A percentile compares a stretch with the other conserved stretches of the same genome.
Conservation (phyloP, 2,329 filamentous ascomycete species). For the Aspergillus sp. region DNA sequence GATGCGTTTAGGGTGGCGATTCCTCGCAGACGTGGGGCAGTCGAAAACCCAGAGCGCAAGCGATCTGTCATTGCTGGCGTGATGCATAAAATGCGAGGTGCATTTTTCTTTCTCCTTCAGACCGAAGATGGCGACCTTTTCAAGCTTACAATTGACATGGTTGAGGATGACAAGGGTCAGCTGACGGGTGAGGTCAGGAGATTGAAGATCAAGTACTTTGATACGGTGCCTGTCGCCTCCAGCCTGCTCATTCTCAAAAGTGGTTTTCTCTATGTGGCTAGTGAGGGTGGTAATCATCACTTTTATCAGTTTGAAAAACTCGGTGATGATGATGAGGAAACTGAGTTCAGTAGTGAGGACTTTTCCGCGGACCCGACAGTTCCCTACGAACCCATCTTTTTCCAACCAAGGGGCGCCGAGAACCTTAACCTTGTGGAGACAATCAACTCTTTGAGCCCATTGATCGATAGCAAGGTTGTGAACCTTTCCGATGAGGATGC, state of each 20-base stretch:
- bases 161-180: slow-evolving; percentile 75
- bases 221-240: slow-evolving; percentile 87
- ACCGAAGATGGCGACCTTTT: slow-evolving; percentile 98
- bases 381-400: slow-evolving; percentile 78
- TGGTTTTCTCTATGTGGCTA: slow-evolving; percentile 90
- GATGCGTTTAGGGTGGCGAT: slow-evolving; percentile 87
- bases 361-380: slow-evolving; percentile 76
- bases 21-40: slow-evolving; percentile 81
- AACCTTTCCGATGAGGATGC: slow-evolving; percentile 92
- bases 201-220: slow-evolving; percentile 96
- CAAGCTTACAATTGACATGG: slow-evolving; percentile 92
- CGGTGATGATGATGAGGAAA: slow-evolving; percentile 90
- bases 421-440: slow-evolving; percentile 85
- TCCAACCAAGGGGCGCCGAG: slow-evolving; percentile 76
- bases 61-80: slow-evolving; percentile 85
- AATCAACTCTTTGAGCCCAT: slow-evolving; percentile 85
- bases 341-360: slow-evolving; percentile 81
- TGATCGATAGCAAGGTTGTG: slow-evolving; percentile 88
- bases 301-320: slow-evolving; percentile 98
- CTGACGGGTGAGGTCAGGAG: slow-evolving; percentile 79
- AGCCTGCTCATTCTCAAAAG: slow-evolving; percentile 93
- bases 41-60: slow-evolving; percentile 90
- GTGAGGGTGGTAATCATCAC: slow-evolving; percentile 89
- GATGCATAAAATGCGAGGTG: slow-evolving; percentile 96
- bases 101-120: slow-evolving; percentile 96